These are phyloP conservation scores for Mucor circinelloides DNA, from an alignment of 371 early-diverging fungal genomes.

Conservation along the genomic window DNA sequence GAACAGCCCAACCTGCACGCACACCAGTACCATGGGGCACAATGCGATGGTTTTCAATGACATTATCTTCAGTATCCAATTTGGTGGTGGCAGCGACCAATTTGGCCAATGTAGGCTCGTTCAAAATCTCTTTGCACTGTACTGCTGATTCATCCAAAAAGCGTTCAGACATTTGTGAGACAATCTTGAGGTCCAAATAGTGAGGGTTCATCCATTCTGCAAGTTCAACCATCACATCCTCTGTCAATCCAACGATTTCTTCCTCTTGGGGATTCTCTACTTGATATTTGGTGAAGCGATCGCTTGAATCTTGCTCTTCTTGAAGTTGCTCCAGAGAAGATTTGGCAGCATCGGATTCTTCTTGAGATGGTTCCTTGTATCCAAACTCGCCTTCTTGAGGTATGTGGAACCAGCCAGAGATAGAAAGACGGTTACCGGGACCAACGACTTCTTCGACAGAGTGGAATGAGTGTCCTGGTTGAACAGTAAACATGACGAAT, in stretches of 20 bases:
- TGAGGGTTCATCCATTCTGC: constrained; percentile 62
- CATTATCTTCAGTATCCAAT: constrained; percentile 35
- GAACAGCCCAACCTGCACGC: constrained; percentile 47
- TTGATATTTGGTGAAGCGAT: constrained; percentile 12
- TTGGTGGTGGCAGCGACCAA: constrained; percentile 33
- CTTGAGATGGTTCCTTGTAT: constrained; percentile 38
- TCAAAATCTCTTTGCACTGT: constrained; percentile 65
- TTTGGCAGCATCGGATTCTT: constrained; percentile 34
- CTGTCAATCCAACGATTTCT: constrained; percentile 34
- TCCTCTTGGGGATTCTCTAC: constrained; percentile 29
- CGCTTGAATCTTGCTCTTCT: constrained; percentile 8
- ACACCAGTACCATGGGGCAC: constrained; percentile 59
- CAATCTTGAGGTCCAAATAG: constrained; percentile 53
- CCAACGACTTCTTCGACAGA: constrained; percentile 78
- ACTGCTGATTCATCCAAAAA: constrained; percentile 73
- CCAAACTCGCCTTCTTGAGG: constrained; percentile 68
- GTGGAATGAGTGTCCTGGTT: constrained; percentile 81
- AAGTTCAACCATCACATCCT: constrained; percentile 50
- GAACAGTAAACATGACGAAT: constrained; percentile 77
- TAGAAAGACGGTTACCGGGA: constrained; percentile 58
- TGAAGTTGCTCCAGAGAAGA: constrained; percentile 52
- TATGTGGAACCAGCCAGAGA: constrained; percentile 81
- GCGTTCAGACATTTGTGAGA: constrained; percentile 57
- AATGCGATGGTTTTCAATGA: constrained; percentile 21
- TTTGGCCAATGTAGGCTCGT: constrained; percentile 37